phyloP scores from a whole-genome alignment of 2,329 filamentous ascomycete genomes.

The Penicillium psychrosexuale region DNA sequence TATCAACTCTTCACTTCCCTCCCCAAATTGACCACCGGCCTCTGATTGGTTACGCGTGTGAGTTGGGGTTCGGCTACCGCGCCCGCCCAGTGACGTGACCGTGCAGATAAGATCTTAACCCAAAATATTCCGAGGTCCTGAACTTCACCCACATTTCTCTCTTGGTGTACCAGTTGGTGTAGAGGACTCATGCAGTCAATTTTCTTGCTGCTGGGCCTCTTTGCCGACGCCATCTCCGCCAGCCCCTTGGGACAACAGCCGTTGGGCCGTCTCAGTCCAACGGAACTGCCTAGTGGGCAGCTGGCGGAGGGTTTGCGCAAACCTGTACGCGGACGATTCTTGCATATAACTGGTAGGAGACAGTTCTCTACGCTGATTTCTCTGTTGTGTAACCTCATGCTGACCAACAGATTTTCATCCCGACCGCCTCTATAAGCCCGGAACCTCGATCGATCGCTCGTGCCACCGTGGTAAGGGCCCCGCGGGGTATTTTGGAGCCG shows the following conservation, averaged over 20 bases:
- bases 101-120: constrained; percentile 1
- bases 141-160: background rate
- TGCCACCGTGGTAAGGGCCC: constrained; percentile 78
- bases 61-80: background rate
- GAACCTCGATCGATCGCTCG: constrained; percentile 66
- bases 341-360: constrained; percentile 37
- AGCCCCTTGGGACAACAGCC: constrained; percentile 17
- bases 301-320: background rate
- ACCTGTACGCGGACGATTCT: constrained; percentile 30
- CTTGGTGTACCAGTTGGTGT: background rate
- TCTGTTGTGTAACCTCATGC: background rate
- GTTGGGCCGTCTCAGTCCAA: background rate
- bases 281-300: background rate
- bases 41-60: background rate
- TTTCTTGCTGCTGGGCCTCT: constrained; percentile 14
- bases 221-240: constrained; percentile 12
- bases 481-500: constrained; percentile 78
- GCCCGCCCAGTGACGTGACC: constrained; percentile 5
- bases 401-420: constrained; percentile 76
- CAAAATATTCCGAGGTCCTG: background rate
- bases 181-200: constrained; percentile 18
- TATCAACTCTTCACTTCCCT: background rate
- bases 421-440: constrained; percentile 78
- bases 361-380: background rate
- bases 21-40: background rate